A percentile compares a stretch with the other conserved stretches of the same genome.
Evolutionary conservation across 768 basidiomycete genomes (phyloP).

Genomic region (Lentinula raphanica): DNA sequence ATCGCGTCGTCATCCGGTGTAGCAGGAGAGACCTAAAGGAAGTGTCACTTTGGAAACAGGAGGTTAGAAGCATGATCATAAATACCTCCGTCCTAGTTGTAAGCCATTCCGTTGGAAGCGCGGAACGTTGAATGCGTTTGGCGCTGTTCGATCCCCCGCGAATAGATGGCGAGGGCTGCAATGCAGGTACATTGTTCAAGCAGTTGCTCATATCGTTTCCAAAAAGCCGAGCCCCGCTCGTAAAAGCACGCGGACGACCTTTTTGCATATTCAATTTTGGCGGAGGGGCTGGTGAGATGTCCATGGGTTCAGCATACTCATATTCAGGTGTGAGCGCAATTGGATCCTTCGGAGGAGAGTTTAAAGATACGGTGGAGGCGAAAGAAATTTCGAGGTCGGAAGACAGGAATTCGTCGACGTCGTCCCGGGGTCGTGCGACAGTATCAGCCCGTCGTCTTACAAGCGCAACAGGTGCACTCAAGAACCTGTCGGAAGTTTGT

Average conservation of each 20-base stretch:
- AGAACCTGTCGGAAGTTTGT: conserved; percentile 32
- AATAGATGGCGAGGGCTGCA: conserved; percentile 24
- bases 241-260: conserved; percentile 60
- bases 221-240: conserved; percentile 62
- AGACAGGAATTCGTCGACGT: conserved; percentile 61
- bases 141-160: conserved; percentile 31
- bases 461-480: conserved; percentile 41
- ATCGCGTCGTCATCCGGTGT: conserved; percentile 63
- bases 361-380: conserved; percentile 75
- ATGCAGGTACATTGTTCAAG: conserved; percentile 26
- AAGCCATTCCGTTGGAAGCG: conserved; percentile 62
- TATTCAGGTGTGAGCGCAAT: conserved; percentile 42
- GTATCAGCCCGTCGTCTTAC: conserved; percentile 18
- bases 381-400: conserved; percentile 82
- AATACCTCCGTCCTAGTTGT: conserved; percentile 23
- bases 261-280: conserved; percentile 20
- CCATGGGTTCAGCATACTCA: conserved; percentile 64
- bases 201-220: conserved; percentile 71
- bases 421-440: conserved; percentile 32
- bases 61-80: conserved; percentile 16
- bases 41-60: neutral
- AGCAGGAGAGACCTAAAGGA: conserved; percentile 17
- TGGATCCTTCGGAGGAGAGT: conserved; percentile 57
- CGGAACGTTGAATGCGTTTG: conserved; percentile 58
- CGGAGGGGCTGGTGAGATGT: conserved; percentile 67